Evolutionary conservation across 352 stramenopile species (phyloP).

Genomic region (Aphanomyces cochlioides): DNA sequence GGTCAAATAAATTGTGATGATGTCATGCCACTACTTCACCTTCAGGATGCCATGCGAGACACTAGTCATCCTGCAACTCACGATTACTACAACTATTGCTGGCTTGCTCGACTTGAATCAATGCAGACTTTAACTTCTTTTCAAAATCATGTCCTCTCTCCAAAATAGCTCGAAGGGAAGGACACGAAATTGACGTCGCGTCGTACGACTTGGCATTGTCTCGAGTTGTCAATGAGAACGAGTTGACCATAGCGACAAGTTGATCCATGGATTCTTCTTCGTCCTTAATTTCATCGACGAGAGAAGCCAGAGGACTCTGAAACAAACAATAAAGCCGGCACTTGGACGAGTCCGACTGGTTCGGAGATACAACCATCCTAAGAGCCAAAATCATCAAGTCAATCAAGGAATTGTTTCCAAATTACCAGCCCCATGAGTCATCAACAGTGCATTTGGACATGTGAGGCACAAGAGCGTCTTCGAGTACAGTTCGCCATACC

Average conservation of each 20-base stretch:
- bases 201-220: not conserved
- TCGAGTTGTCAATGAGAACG: not conserved
- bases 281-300: too few relatives aligned
- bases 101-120: not conserved
- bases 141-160: not conserved
- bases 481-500: slow-evolving; percentile 15
- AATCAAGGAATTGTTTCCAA: not conserved
- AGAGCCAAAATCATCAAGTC: not conserved
- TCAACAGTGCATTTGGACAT: slow-evolving; percentile 10
- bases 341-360: not conserved
- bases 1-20: too few relatives aligned
- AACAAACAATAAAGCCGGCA: not conserved
- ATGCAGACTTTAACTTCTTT: not conserved
- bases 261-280: not conserved
- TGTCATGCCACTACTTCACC: too few relatives aligned
- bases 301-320: not conserved
- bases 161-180: not conserved
- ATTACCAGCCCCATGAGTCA: slow-evolving; percentile 10
- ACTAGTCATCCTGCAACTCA: too few relatives aligned
- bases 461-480: slow-evolving; percentile 23
- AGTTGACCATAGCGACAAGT: not conserved
- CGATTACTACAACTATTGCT: too few relatives aligned
- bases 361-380: not conserved
- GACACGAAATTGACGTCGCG: slow-evolving; percentile 3
- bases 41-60: too few relatives aligned